phyloP scores from a whole-genome alignment of 169 alveolate genomes.

The Plasmodium gallinaceum region DNA sequence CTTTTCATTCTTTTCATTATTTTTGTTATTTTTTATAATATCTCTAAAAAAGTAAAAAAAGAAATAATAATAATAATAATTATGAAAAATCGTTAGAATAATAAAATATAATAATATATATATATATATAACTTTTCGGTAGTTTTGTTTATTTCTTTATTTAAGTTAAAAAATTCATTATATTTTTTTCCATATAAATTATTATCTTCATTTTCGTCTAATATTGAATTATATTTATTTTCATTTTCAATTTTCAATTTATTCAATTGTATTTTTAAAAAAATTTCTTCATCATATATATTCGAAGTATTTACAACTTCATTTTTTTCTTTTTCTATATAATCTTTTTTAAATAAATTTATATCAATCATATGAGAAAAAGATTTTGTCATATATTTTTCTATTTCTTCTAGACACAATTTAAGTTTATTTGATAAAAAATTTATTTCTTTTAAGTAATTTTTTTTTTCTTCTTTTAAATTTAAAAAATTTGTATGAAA shows the following conservation, averaged over 20 bases:
- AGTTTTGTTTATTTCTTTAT: neutral
- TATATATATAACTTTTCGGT: neutral
- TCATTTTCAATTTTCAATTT: slow-evolving; percentile 15
- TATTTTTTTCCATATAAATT: neutral
- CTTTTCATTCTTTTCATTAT: no score
- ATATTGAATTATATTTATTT: neutral
- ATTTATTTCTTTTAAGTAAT: slow-evolving; percentile 29
- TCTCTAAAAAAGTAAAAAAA: neutral
- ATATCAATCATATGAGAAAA: slow-evolving; percentile 31
- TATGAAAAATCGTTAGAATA: no score
- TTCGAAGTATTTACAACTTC: neutral
- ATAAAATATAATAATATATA: no score
- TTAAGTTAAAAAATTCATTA: neutral
- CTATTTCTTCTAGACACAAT: slow-evolving; percentile 24
- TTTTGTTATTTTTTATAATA: neutral
- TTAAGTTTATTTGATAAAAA: slow-evolving; percentile 31
- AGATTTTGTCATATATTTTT: slow-evolving; percentile 18
- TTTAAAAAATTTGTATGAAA: slow-evolving; percentile 8
- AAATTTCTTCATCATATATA: neutral
- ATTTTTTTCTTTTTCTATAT: slow-evolving; percentile 2
- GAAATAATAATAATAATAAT: no score
- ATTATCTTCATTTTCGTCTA: neutral
- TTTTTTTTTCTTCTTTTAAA: slow-evolving; percentile 45
- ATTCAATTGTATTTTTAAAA: slow-evolving; percentile 29
- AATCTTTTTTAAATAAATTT: slow-evolving; percentile 12